Evolutionary conservation across 2,329 filamentous ascomycete species (phyloP).

Genomic region (Epichloe hybrida): DNA sequence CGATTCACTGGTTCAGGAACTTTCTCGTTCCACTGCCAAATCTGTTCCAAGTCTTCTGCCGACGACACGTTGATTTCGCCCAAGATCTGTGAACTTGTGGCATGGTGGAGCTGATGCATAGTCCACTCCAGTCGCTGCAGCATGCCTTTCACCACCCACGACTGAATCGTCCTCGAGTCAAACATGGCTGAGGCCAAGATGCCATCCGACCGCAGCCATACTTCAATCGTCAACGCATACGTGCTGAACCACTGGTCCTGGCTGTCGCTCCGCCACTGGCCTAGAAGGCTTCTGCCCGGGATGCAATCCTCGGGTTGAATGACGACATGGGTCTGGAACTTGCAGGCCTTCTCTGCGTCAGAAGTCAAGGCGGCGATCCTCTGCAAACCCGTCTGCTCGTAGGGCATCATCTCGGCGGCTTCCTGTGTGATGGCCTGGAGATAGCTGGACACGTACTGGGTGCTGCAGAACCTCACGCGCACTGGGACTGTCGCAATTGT

Average conservation of each 20-base stretch:
- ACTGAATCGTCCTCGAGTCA: background rate
- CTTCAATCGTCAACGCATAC: background rate
- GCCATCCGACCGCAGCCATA: background rate
- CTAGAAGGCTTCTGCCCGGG: background rate
- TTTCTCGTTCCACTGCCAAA: conserved; percentile 33
- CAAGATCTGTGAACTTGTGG: too few species aligned
- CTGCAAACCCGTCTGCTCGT: conserved; percentile 10
- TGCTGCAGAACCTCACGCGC: conserved; percentile 21
- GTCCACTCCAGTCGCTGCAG: background rate
- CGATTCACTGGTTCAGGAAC: conserved; percentile 26
- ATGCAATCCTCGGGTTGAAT: conserved; percentile 10
- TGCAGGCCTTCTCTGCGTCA: conserved; percentile 9
- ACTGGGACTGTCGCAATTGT: conserved; percentile 29
- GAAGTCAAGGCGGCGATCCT: conserved; percentile 8
- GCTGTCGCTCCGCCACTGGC: background rate
- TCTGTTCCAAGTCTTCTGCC: conserved; percentile 26
- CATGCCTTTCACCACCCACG: background rate
- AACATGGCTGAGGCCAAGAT: background rate
- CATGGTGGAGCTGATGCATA: too few species aligned
- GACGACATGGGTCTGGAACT: conserved; percentile 17
- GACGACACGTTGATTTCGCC: too few species aligned
- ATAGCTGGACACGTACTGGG: conserved; percentile 1
- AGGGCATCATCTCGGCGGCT: conserved; percentile 7
- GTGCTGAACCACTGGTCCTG: background rate
- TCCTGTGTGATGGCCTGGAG: conserved; percentile 7